Evolutionary conservation across 2,329 filamentous ascomycete species (phyloP), one percentile per base, ranked within the genome.

Genomic region (Exophiala spinifera): DNA sequence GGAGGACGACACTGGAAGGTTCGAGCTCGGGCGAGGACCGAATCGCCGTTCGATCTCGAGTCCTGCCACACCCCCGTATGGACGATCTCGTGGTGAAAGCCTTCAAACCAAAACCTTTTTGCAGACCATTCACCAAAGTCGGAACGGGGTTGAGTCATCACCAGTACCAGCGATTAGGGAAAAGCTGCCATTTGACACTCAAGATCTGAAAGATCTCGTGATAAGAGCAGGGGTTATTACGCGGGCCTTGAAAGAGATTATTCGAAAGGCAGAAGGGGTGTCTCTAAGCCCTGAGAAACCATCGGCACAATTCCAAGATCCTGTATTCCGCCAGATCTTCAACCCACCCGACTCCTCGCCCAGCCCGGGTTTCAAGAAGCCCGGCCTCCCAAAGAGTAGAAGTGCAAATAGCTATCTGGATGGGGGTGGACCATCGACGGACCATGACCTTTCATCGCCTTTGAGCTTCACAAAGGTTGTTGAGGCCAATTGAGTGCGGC

Each of bases 111-210:
- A 79, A 53, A 81, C 79, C 7, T 81, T 85, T 13, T 80, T 85
- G 34, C 81, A 84, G 67, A 76, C 81, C 28, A 74, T 85, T 46
- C 80, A 83, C 62, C 72, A 78, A 57, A 73, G 74, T 61, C 74
- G 71, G 54, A 72, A 67, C 49, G 60, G 57, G 13, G 48, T 54
- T 7, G 59, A 63, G 43, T 59, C 57, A 1, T 65, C 66, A 11
- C 66, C 69, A n/a, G 57, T 65, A 7, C 57, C 69, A 8, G 52
- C 65, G 8, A 61, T 66, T 34, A 63, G 69, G 15, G 69, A 66
- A n/a, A 86, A 85, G 62, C 77, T 86, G n/a, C 81, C 82, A 0
- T 86, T 86, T 64, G 83, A 86, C 63, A 86, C 83, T 2, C 80
- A 80, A 21, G 85, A 83, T 40, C 74, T 86, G 13, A 76, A 78